Percentiles rank a stretch among this genome's conserved stretches.
Evolutionary conservation across 208 protist genomes (phyloP).

Genomic region (Trypanosoma rangeli): DNA sequence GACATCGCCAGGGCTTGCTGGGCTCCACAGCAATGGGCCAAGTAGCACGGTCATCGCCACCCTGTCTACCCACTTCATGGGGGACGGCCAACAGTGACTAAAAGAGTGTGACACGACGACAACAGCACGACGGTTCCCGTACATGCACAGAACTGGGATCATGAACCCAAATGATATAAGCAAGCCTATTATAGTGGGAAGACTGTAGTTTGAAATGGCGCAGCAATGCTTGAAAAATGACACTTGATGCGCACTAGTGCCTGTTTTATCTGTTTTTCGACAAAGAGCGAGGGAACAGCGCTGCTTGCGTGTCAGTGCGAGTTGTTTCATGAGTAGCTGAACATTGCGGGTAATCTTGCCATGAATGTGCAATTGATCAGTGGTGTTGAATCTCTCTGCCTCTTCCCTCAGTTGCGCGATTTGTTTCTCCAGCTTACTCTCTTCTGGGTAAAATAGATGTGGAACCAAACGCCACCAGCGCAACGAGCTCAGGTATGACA

Average conservation of each 20-base stretch:
- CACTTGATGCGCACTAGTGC: not conserved
- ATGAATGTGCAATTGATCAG: constrained; percentile 38
- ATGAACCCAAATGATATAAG: constrained; percentile 41
- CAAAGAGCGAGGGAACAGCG: constrained; percentile 25
- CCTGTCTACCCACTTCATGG: not conserved
- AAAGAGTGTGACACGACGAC: constrained; percentile 28
- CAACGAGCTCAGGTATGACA: constrained; percentile 38
- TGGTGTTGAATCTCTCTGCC: constrained; percentile 31
- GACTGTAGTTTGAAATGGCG: constrained; percentile 21
- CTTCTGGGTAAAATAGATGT: constrained; percentile 40
- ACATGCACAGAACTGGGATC: constrained; percentile 26
- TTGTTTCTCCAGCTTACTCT: constrained; percentile 36
- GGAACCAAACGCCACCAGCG: constrained; percentile 47
- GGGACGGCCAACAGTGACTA: not conserved
- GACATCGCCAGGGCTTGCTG: not conserved
- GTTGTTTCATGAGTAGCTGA: constrained; percentile 34
- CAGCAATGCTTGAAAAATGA: not conserved
- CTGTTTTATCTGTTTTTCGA: not conserved
- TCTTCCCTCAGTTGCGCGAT: constrained; percentile 40
- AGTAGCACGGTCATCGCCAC: constrained; percentile 2
- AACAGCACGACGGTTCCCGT: constrained; percentile 22
- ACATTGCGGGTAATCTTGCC: constrained; percentile 36
- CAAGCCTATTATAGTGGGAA: constrained; percentile 29
- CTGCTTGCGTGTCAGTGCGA: constrained; percentile 26
- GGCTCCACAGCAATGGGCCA: not conserved